A percentile compares a stretch with the other conserved stretches of the same genome.
Conservation (phyloP, 2,329 filamentous ascomycete genomes). For the Davidsoniella australis region DNA sequence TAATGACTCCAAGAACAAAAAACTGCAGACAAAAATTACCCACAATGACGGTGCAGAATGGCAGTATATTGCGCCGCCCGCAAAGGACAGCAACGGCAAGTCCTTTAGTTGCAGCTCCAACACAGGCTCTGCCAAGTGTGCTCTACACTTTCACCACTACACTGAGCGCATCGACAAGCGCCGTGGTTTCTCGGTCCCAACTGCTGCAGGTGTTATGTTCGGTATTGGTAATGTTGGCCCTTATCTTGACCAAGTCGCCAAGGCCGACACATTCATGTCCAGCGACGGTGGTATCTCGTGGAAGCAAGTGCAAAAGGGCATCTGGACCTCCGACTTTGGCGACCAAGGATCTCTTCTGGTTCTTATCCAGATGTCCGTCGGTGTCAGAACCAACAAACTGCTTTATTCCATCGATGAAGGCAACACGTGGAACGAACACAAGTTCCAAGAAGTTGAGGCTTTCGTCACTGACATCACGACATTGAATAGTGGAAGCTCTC, state of each 20-base stretch:
- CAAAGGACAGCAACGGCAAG: constrained; percentile 53
- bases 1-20: constrained; percentile 54
- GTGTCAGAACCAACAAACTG: constrained; percentile 50
- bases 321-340: constrained; percentile 85
- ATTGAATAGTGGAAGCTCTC: constrained; percentile 71
- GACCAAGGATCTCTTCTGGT: constrained; percentile 89
- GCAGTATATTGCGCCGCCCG: constrained; percentile 57
- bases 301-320: constrained; percentile 71
- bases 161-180: constrained; percentile 71
- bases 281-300: constrained; percentile 80
- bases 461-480: constrained; percentile 69
- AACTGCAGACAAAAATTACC: constrained; percentile 77
- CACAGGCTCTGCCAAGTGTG: constrained; percentile 49
- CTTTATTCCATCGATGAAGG: constrained; percentile 74
- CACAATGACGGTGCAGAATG: constrained; percentile 93
- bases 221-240: constrained; percentile 78
- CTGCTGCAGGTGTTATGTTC: constrained; percentile 80
- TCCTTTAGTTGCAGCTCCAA: constrained; percentile 48
- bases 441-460: constrained; percentile 57
- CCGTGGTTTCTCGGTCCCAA: constrained; percentile 75
- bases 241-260: constrained; percentile 45
- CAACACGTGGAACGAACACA: constrained; percentile 55
- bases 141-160: constrained; percentile 86
- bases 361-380: constrained; percentile 55
- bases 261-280: constrained; percentile 82